Conservation (phyloP, 768 basidiomycete genomes). For the Pleurotus djamor region DNA sequence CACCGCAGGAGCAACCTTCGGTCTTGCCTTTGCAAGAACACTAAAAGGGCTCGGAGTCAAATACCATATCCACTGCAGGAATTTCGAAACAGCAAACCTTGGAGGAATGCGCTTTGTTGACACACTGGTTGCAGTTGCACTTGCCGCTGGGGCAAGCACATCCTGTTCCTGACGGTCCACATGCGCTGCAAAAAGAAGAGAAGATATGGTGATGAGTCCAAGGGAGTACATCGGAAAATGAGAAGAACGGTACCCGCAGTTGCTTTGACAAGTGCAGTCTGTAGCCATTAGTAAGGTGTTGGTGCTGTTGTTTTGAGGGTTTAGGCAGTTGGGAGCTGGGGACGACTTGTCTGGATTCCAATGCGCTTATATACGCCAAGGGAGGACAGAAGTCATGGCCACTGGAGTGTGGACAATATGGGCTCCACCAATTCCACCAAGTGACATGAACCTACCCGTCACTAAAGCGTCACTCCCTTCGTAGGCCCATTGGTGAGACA, state of each 20-base stretch:
- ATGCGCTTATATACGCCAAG: neutral
- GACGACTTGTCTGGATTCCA: neutral
- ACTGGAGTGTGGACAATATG: neutral
- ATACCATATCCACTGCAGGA: too few relatives aligned
- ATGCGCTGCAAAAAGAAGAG: constrained; percentile 19
- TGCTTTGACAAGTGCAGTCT: constrained; percentile 28
- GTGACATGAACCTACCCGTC: constrained; percentile 2
- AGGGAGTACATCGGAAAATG: neutral
- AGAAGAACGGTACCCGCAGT: constrained; percentile 21
- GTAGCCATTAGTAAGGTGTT: constrained; percentile 15
- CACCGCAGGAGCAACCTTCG: constrained; percentile 14
- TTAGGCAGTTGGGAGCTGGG: neutral
- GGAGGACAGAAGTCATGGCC: too few relatives aligned
- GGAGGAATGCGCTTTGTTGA: constrained; percentile 34
- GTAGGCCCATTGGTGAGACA: too few relatives aligned
- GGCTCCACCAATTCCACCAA: too few relatives aligned
- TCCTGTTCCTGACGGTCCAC: constrained; percentile 33
- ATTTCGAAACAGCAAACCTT: constrained; percentile 18
- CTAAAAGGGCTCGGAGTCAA: too few relatives aligned
- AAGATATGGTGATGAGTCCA: neutral
- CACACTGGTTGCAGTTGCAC: constrained; percentile 32
- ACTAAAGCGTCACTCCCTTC: neutral
- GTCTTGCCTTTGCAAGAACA: constrained; percentile 28
- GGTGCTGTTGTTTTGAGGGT: neutral
- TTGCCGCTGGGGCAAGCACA: constrained; percentile 32